These are phyloP conservation scores for Viola odorata DNA, from an alignment of 345 rosid species.

Conservation along the genomic window DNA sequence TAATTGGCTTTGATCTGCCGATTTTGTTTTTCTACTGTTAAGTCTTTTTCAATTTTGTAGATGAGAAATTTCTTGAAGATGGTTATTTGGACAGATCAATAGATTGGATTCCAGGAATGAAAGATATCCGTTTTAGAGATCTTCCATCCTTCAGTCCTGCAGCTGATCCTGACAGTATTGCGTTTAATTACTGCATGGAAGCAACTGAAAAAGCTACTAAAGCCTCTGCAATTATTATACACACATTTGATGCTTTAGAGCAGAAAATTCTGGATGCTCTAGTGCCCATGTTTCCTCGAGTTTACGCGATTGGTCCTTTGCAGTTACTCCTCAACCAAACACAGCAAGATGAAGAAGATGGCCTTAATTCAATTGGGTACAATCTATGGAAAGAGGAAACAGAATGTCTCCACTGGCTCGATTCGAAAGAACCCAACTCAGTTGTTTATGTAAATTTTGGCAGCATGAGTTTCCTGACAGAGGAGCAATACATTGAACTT, in stretches of 20 bases:
- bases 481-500: not conserved
- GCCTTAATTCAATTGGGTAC: not conserved
- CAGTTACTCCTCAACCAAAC: not conserved
- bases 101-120: not conserved
- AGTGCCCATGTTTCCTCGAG: not conserved
- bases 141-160: not conserved
- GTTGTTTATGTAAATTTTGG: slow-evolving; percentile 4
- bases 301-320: not conserved
- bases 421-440: not conserved
- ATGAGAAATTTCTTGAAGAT: not conserved
- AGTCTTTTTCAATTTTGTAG: not conserved
- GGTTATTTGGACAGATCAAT: not conserved
- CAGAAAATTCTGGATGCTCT: not conserved
- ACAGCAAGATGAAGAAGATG: not conserved
- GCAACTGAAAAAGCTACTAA: not conserved
- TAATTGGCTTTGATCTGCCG: not conserved
- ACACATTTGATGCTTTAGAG: slow-evolving; percentile 4
- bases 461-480: not conserved
- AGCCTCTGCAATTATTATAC: not conserved
- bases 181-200: not conserved
- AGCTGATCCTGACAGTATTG: not conserved
- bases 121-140: slow-evolving; percentile 1
- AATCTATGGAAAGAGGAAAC: slow-evolving; percentile 1
- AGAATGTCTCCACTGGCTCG: not conserved
- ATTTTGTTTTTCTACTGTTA: no score